phyloP scores from a whole-genome alignment of 2,329 filamentous ascomycete species.

The Neoarthrinium moseri region DNA sequence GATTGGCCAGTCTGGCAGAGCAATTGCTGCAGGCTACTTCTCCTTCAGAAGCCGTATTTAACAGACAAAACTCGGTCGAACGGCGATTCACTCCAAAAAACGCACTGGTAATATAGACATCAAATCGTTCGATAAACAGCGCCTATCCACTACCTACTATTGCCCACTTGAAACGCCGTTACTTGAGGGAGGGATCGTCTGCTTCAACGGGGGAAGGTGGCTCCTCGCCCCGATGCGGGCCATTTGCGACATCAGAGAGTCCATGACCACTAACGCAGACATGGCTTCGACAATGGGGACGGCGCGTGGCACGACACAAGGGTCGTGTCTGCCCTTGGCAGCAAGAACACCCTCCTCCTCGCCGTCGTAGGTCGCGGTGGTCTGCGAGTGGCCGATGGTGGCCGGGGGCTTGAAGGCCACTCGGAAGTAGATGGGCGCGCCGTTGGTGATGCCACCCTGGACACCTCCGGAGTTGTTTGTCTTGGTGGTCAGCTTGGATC shows the following conservation, averaged over 20 bases:
- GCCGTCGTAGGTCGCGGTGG: constrained; percentile 77
- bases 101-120: too few relatives aligned
- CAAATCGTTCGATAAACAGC: too few relatives aligned
- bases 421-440: constrained; percentile 89
- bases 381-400: constrained; percentile 87
- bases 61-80: too few relatives aligned
- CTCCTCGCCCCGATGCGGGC: constrained; percentile 49
- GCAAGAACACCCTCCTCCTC: constrained; percentile 71
- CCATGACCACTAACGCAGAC: constrained; percentile 84
- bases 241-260: constrained; percentile 82
- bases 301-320: constrained; percentile 85
- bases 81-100: too few relatives aligned
- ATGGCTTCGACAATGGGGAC: constrained; percentile 90
- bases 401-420: constrained; percentile 94
- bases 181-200: neutral
- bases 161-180: constrained; percentile 6
- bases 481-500: constrained; percentile 73
- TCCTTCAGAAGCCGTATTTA: too few relatives aligned
- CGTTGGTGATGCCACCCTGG: constrained; percentile 94
- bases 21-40: too few relatives aligned
- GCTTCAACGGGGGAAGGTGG: constrained; percentile 38
- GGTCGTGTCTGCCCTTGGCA: constrained; percentile 92
- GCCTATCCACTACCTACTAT: too few relatives aligned
- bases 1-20: too few relatives aligned
- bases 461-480: constrained; percentile 96